Percentiles rank a stretch among this genome's conserved stretches.
Evolutionary conservation across 306 rosid species (phyloP).

Genomic region (Luffa acutangula): DNA sequence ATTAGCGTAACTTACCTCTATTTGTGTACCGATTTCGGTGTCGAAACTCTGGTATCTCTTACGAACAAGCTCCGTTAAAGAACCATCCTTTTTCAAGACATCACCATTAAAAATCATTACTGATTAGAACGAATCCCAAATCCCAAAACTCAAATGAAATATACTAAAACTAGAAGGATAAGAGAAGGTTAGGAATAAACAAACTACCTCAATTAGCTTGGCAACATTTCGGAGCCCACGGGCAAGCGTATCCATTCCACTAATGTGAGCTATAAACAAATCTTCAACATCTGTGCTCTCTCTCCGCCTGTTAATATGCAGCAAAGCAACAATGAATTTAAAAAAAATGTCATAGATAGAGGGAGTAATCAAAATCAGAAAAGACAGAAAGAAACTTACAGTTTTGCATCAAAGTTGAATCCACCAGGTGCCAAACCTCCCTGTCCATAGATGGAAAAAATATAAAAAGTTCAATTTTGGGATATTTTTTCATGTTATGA

Average conservation of each 20-base stretch:
- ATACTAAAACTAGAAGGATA: not conserved
- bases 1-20: constrained; percentile 47
- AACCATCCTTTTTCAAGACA: constrained; percentile 59
- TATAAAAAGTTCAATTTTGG: not conserved
- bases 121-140: not conserved
- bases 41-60: constrained; percentile 78
- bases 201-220: constrained; percentile 57
- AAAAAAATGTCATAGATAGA: not conserved
- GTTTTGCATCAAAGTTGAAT: constrained; percentile 94
- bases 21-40: constrained; percentile 55
- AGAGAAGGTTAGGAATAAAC: not conserved
- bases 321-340: not conserved
- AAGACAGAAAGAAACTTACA: constrained; percentile 37
- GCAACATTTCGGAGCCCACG: constrained; percentile 80
- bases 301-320: constrained; percentile 47
- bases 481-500: not conserved
- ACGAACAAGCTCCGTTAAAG: constrained; percentile 68
- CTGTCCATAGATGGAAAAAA: constrained; percentile 20
- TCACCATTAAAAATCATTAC: constrained; percentile 8
- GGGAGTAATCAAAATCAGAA: not conserved
- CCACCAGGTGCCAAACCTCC: constrained; percentile 96
- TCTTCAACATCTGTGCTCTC: constrained; percentile 98
- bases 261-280: constrained; percentile 76
- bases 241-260: constrained; percentile 89
- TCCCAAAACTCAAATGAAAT: not conserved